Base-by-base conservation (phyloP, 139 green algal genomes). In the Microglena sp. region DNA sequence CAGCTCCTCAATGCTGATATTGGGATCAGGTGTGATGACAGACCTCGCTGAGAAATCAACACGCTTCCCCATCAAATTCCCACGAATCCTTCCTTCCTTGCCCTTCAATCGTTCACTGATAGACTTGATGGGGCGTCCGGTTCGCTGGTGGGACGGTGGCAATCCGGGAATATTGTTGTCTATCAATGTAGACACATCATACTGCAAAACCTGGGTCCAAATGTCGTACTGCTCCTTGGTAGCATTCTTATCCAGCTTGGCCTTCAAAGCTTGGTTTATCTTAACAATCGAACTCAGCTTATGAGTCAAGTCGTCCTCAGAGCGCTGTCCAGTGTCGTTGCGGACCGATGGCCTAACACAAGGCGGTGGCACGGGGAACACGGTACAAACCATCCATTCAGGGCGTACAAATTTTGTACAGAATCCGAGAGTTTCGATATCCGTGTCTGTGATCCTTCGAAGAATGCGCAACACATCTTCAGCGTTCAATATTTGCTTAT, bases 61-160 rank as follows among this genome's bases (percentile, higher is more conserved):
- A 35, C 92, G 87, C 83, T 97, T 97, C 53, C 92, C 92, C 92
- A 97, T 97, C 6, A 97, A 82, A 82, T 97, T 97, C 58, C 91
- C 92, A n/a, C 91, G 80, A 69, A 97, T 90, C 33, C 92, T 84
- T 2, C 92, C 92, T 65, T 86, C 72, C 74, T 94, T 95, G 65
- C 82, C 11, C 55, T 64, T 54, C 24, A 45, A n/a, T 7, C 76
- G n/a, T 80, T 96, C 78, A 45, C 72, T 88, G 75, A 98, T 95
- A 26, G 87, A 94, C 80, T 96, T 95, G 82, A 97, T 90, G 40
- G 90, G 11, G 21, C 50, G 72, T 0, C 83, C 84, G 21, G 40
- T 79, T n/a, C 75, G 66, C 79, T 93, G 79, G 66, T 80, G 73
- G n/a, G 75, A 59, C 32, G 32, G 24, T 21, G 73, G 79, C 11